Evolutionary conservation across 805 yeast species (phyloP).

Genomic region (Metschnikowia vanudenii): DNA sequence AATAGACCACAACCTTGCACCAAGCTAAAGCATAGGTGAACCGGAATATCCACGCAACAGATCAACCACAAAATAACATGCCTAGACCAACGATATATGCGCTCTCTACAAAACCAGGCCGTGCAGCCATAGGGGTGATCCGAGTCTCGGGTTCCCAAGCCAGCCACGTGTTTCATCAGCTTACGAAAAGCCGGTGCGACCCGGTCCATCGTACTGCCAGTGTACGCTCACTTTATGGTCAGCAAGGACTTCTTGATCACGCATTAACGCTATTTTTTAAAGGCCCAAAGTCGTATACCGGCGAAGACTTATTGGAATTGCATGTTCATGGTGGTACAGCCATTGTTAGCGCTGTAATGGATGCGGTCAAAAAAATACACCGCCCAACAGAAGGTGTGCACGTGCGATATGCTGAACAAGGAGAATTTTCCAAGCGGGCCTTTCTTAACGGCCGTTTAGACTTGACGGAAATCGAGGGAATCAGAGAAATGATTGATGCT

Average conservation of each 20-base stretch:
- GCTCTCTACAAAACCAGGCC: conserved; percentile 75
- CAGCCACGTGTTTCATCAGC: conserved; percentile 37
- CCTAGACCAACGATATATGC: conserved; percentile 79
- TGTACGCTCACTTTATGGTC: conserved; percentile 54
- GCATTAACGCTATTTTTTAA: conserved; percentile 69
- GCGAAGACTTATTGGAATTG: conserved; percentile 87
- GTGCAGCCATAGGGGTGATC: conserved; percentile 84
- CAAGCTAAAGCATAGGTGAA: no score
- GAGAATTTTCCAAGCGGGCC: conserved; percentile 88
- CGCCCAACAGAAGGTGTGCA: conserved; percentile 35
- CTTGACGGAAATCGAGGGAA: conserved; percentile 87
- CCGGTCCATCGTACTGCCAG: conserved; percentile 57
- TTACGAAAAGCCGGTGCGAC: conserved; percentile 40
- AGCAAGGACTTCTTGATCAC: conserved; percentile 60
- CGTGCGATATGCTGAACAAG: conserved; percentile 84
- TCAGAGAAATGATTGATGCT: conserved; percentile 84
- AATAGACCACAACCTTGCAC: no score
- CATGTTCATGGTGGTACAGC: conserved; percentile 95
- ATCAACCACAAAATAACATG: conserved; percentile 3
- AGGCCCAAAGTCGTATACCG: conserved; percentile 81
- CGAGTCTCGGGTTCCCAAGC: conserved; percentile 77
- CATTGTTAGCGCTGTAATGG: conserved; percentile 65
- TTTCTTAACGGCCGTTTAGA: conserved; percentile 83
- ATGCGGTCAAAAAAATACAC: conserved; percentile 57
- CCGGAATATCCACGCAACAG: no score